Evolutionary conservation across 2,329 filamentous ascomycete species (phyloP), one percentile per base, ranked within the genome.

Genomic region (Venturia nashicola): DNA sequence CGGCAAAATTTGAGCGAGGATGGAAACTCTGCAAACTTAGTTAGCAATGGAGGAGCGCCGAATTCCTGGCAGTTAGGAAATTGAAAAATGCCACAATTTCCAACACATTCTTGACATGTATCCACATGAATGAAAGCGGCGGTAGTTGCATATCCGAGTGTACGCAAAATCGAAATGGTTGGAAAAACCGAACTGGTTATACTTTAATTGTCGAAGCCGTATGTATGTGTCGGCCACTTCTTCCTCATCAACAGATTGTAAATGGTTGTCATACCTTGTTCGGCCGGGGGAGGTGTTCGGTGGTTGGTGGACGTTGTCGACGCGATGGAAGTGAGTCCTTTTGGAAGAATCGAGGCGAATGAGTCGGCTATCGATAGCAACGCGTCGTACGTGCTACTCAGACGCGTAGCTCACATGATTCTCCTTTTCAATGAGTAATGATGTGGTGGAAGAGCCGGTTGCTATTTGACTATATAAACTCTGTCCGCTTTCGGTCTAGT

Each of bases 1-100:
- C n/a, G 48, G 48, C 16, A 23, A n/a, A 20, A 39, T 11, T 7
- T 39, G 8, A 69, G 69, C 67, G 20, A n/a, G 23, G 12, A 7
- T 34, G 14, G 51, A 27, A 36, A 18, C 51, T 57, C 14, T 36
- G 27, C 27, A 36, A 3, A 11, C 18, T 36, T 8, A n/a, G 51
- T 57, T 20, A 57, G 32, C 27, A 36, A 36, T 36, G 20, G 16
- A 57, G 32, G 16, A 46, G 44, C 44, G 18, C 18, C 3, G 11
- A 16, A 27, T 27, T 51, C 20, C 46, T 48, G 12, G 46, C 46
- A 5, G 32, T 23, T 23, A 7, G 12, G 1, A 27, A 12, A 3
- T 1, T 23, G 9, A 14, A 11, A 6, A 12, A 27, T 27, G 6
- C 46, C 2, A 20, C 3, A 51, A 23, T 23, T 27, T 20, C 20